A percentile compares a stretch with the other conserved stretches of the same genome.
Conservation (phyloP, 371 early-diverging fungal species). For the Mucor circinelloides region DNA sequence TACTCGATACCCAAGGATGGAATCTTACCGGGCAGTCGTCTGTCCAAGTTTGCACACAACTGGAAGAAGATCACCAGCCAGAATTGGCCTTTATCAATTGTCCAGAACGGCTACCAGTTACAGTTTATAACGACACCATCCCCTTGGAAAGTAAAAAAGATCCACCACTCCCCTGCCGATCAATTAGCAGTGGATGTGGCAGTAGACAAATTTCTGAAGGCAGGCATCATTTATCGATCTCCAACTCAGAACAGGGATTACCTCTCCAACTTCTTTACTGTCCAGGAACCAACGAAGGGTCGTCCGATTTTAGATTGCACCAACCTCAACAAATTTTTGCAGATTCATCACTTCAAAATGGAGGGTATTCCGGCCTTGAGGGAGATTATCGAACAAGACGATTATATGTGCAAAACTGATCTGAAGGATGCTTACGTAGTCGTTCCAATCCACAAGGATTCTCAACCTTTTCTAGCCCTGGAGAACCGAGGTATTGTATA, state of each 20-base stretch:
- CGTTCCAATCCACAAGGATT: constrained; percentile 9
- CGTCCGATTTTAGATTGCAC: constrained; percentile 3
- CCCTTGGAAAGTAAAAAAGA: not conserved
- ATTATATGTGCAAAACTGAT: constrained; percentile 14
- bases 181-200: not conserved
- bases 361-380: constrained; percentile 9
- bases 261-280: constrained; percentile 1
- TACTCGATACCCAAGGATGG: not conserved
- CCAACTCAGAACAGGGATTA: not conserved
- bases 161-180: not conserved
- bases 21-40: constrained; percentile 2
- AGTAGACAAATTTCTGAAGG: not conserved
- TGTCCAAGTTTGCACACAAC: not conserved
- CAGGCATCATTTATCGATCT: constrained; percentile 5
- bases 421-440: constrained; percentile 12
- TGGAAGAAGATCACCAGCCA: not conserved
- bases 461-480: not conserved
- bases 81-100: constrained; percentile 1
- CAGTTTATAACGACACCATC: not conserved
- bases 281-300: constrained; percentile 2
- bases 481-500: no score
- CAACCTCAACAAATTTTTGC: not conserved
- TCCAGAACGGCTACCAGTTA: constrained; percentile 6
- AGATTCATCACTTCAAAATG: constrained; percentile 10
- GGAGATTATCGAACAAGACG: constrained; percentile 6